A percentile compares a stretch with the other conserved stretches of the same genome.
phyloP scores from a whole-genome alignment of 257 asterid species.

The Jasminum sambac region DNA sequence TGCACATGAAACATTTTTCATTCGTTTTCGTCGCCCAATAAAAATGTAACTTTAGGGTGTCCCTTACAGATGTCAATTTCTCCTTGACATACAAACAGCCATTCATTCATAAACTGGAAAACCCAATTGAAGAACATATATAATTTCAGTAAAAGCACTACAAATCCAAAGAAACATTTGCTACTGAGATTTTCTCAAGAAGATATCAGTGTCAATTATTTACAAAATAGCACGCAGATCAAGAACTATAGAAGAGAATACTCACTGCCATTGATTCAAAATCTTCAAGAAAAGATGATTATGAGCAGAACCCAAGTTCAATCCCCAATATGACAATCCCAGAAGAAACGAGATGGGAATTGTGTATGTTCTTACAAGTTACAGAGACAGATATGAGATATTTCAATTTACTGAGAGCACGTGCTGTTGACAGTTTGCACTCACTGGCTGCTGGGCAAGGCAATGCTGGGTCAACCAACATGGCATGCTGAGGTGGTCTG shows the following conservation, averaged over 20 bases:
- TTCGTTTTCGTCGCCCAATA: too few relatives aligned
- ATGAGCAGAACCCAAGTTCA: constrained; percentile 26
- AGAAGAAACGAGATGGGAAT: not conserved
- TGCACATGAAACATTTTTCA: too few relatives aligned
- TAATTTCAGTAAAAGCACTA: not conserved
- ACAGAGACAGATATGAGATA: constrained; percentile 6
- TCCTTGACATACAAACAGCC: not conserved
- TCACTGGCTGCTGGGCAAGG: not conserved
- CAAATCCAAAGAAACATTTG: not conserved
- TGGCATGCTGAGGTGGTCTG: not conserved
- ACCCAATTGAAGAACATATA: not conserved
- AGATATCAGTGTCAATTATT: not conserved
- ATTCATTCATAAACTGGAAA: not conserved
- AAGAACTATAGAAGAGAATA: not conserved
- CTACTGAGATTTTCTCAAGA: not conserved
- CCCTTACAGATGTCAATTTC: not conserved
- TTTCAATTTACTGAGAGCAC: constrained; percentile 28
- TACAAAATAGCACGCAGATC: not conserved
- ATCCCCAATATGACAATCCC: constrained; percentile 19
- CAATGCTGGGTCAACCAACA: not conserved
- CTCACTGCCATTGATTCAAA: constrained; percentile 17
- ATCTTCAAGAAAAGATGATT: constrained; percentile 20
- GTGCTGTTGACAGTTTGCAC: constrained; percentile 27
- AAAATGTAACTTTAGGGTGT: too few relatives aligned
- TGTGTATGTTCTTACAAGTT: not conserved